Evolutionary conservation across 129 eudicot genomes (phyloP), one percentile per base, ranked within the genome.

Genomic region (Helichrysum umbraculigerum): DNA sequence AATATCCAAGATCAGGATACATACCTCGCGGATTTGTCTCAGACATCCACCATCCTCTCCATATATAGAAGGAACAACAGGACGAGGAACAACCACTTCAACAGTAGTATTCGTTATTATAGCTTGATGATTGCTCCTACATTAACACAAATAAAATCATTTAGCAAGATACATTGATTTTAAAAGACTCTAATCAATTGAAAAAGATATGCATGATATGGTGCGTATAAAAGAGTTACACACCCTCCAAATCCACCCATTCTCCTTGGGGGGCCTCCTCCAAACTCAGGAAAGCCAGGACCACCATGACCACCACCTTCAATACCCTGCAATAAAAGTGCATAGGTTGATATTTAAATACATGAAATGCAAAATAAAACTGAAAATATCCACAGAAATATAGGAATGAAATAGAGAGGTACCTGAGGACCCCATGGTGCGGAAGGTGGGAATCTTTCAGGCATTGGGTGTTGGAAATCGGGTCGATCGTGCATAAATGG

Each of bases 41-140:
- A 94, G 80, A 80, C 99, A 94, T 70, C 96, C 99, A 83, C 99
- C 99, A 81, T 83, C 97, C 83, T 91, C 97, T 44, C 98, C 98
- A 73, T 89, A 91, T 70, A 94, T 94, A 25, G 86, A 83, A 83
- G 99, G 97, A 75, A 94, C 92, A 83, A 88, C 86, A 76, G 83
- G 81, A 67, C 97, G 84, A 60, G 99, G 99, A 73, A 94, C 97
- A 67, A 89, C 90, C n/a, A 94, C 99, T 86, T 94, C 99, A 73
- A 91, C 88, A 12, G 93, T 89, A 41, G 99, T 91, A 86, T 84
- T 94, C 47, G 99, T 94, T 76, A 91, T 91, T 22, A 86, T 56
- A 76, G 97, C 90, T 15, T 78, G 90, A 71, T 89, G 96, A 76
- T 68, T 83, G 66, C 88, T 88, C 68, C 88, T 90, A 44, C 78